phyloP scores from a whole-genome alignment of 192 early-diverging fungal genomes.

The Umbelopsis ramanniana region DNA sequence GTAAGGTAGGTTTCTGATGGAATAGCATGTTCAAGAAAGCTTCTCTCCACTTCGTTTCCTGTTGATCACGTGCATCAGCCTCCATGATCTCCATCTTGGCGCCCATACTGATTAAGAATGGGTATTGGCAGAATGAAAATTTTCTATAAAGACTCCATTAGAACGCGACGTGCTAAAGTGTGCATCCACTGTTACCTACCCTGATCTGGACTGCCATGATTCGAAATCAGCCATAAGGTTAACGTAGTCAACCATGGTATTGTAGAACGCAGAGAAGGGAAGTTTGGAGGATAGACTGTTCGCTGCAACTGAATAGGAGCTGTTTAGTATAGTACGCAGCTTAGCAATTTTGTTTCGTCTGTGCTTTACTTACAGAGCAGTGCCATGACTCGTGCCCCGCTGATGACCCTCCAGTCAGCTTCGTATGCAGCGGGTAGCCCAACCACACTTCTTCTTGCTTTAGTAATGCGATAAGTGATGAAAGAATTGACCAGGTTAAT shows the following conservation, averaged over 20 bases:
- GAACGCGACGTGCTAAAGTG: neutral
- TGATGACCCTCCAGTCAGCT: conserved; percentile 82
- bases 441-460: conserved; percentile 50
- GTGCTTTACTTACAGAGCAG: conserved; percentile 65
- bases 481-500: conserved; percentile 87
- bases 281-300: conserved; percentile 68
- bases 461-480: conserved; percentile 79
- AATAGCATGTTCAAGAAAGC: conserved; percentile 64
- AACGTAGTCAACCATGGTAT: conserved; percentile 75
- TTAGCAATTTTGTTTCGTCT: neutral
- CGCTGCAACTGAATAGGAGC: conserved; percentile 61
- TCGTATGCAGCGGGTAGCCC: conserved; percentile 62
- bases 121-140: conserved; percentile 87
- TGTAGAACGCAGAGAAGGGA: conserved; percentile 83
- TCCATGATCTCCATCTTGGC: conserved; percentile 82
- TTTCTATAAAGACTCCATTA: conserved; percentile 39
- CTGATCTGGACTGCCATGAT: conserved; percentile 69
- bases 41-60: conserved; percentile 74
- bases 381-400: conserved; percentile 89
- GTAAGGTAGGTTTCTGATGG: conserved; percentile 52
- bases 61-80: conserved; percentile 74
- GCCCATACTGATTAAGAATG: conserved; percentile 75
- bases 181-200: conserved; percentile 37
- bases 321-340: neutral
- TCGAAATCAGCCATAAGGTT: conserved; percentile 74